A percentile compares a stretch with the other conserved stretches of the same genome.
These are phyloP conservation scores for Carex littledalei DNA, from an alignment of 176 grass and related monocot genomes.

Conservation along the genomic window DNA sequence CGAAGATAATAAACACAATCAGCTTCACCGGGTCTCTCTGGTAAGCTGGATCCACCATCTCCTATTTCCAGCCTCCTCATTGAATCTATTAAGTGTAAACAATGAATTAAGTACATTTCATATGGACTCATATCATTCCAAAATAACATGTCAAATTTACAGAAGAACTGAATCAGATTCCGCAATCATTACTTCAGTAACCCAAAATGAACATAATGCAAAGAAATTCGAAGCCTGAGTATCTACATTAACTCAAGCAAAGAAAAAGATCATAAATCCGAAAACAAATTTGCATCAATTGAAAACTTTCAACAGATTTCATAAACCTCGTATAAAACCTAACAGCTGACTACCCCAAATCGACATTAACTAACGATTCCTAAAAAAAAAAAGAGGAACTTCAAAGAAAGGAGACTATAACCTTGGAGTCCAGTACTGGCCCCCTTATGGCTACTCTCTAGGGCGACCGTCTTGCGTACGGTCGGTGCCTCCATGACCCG, in stretches of 20 bases:
- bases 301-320: not conserved
- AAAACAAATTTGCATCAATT: not conserved
- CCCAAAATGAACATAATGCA: not conserved
- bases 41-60: conserved; percentile 35
- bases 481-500: conserved; percentile 37
- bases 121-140: not conserved
- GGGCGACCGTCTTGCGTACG: conserved; percentile 1
- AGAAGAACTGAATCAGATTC: not conserved
- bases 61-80: conserved; percentile 74
- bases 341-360: not conserved
- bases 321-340: conserved; percentile 25
- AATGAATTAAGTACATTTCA: conserved; percentile 1
- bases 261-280: not conserved
- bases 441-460: conserved; percentile 19
- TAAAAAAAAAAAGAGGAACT: not conserved
- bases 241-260: not conserved
- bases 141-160: not conserved
- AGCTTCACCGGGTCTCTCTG: conserved; percentile 70
- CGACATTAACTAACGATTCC: not conserved
- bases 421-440: conserved; percentile 60
- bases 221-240: not conserved
- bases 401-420: not conserved
- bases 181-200: conserved; percentile 17
- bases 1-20: conserved; percentile 86
- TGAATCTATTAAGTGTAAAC: conserved; percentile 42